Evolutionary conservation across 2,329 filamentous ascomycete species (phyloP), one percentile per base, ranked within the genome.

Genomic region (Ceratocystiopsis sp.): DNA sequence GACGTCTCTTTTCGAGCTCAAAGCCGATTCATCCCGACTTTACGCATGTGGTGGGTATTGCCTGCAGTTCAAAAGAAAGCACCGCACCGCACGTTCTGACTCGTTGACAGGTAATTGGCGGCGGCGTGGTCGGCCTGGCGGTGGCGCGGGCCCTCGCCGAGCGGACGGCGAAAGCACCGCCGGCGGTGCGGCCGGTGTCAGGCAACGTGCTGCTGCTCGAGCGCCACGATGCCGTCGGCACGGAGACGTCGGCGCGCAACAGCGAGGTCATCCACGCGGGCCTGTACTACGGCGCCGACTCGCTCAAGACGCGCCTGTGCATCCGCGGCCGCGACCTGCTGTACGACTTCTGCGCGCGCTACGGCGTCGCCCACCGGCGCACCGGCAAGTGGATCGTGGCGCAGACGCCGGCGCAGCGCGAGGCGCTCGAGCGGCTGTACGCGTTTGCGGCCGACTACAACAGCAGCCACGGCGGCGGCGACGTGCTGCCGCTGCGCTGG

Each of bases 231-330:
- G 68, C 71, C 41, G 69, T 83, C 21, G 87, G 87, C 41, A 89
- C 77, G 25, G 87, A 95, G 64, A 94, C 86, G 0, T 87, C 81
- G 49, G 84, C 81, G 50, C 78, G 87, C 51, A 95, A 94, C 65
- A 89, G 82, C 55, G 87, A 96, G 71, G 89, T 96, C 44, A 93
- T 98, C 53, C 91, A 98, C 59, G 91, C 84, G 1, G 91, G 91
- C 14, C 71, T 96, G 49, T 96, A 95, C 69, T 95, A 95, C 61
- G 84, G 82, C 15, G 57, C 68, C 7, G 61, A 64, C 36, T 80
- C 78, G 1, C 73, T 95, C 42, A 98, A 98, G 63, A 85, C 87
- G 1, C 63, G 64, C 15, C 73, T 98, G 13, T 98, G 91, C 62
- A 68, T 95, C 49, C 65, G 67, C 32, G 91, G 91, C 46, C 79